Evolutionary conservation across 768 basidiomycete genomes (phyloP), one percentile per base, ranked within the genome.

Genomic region (Amanita phalloides): DNA sequence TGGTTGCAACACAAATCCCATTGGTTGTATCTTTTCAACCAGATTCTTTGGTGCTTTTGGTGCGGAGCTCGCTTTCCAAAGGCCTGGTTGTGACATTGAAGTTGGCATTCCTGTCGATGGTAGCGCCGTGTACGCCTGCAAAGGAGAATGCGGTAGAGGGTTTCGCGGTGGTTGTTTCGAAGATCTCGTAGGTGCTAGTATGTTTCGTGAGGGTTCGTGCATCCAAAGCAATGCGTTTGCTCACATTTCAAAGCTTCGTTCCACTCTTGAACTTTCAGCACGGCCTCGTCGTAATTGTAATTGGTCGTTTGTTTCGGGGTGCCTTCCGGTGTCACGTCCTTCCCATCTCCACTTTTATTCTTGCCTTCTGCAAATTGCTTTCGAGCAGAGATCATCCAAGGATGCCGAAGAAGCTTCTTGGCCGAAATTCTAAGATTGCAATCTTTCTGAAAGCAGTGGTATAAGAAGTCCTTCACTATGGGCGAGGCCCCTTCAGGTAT

Each of bases 391-490:
- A 84, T 70, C 92, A 99, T 98, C 96, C 96, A 99, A 21, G 93
- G 90, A 61, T 99, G 96, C 60, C 77, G 76, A 20, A 96, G 71
- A 17, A 99, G 73, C 68, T 97, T 97, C 68, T 87, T 88, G 5
- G 95, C 96, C 0, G 89, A 86, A 59, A 98, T 86, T 20, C 96
- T 86, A 26, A 99, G 74, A 67, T 97, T 95, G 56, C 82, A 82
- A 62, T 98, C 95, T 68, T 98, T 98, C 72, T 98, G 95, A 67
- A 99, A 99, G 62, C 96, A 98, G 54, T 96, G 92, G 59, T 90
- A 88, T 11, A 98, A 73, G 61, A 99, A 99, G 66, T 98, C 93
- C 60, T 95, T 90, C 56, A 96, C 94, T 54, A 94, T 87, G 0
- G 93, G 90, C 7, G 90, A 92, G 1, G 91, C 90, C 14, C 92